A percentile compares a stretch with the other conserved stretches of the same genome.
Conservation (phyloP, 2,329 filamentous ascomycete species). For the Fusarium sororula region DNA sequence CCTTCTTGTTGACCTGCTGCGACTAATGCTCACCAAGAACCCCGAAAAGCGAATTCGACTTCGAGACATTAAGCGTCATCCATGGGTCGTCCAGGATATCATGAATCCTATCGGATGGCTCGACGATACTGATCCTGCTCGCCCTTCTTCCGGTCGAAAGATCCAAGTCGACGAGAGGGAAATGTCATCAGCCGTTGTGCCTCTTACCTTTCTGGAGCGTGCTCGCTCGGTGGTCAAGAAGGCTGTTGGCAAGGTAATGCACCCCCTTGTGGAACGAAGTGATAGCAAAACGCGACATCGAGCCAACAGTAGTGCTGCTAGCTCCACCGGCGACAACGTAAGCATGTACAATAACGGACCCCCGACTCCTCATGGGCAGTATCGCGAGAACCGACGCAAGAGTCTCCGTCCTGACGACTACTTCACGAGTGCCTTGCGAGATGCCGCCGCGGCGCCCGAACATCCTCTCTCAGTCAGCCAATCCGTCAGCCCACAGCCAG, state of each 20-base stretch:
- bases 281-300: slow-evolving; percentile 64
- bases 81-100: slow-evolving; percentile 86
- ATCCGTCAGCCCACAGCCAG: slow-evolving; percentile 36
- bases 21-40: slow-evolving; percentile 85
- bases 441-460: slow-evolving; percentile 40
- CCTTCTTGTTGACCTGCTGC: slow-evolving; percentile 79
- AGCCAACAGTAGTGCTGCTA: slow-evolving; percentile 70
- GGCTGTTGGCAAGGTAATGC: slow-evolving; percentile 70
- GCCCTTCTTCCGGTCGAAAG: slow-evolving; percentile 79
- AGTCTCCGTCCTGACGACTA: slow-evolving; percentile 65
- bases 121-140: slow-evolving; percentile 89
- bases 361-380: slow-evolving; percentile 58
- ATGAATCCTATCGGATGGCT: slow-evolving; percentile 82
- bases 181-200: slow-evolving; percentile 88
- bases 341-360: slow-evolving; percentile 55
- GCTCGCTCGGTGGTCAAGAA: slow-evolving; percentile 82
- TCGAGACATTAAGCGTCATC: slow-evolving; percentile 91
- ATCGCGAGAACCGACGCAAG: slow-evolving; percentile 62
- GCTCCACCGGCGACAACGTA: slow-evolving; percentile 67
- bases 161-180: slow-evolving; percentile 94
- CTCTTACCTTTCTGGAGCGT: slow-evolving; percentile 85
- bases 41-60: slow-evolving; percentile 88
- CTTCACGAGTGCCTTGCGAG: slow-evolving; percentile 55
- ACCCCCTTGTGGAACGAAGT: slow-evolving; percentile 66
- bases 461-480: slow-evolving; percentile 41